Evolutionary conservation across 164 flowering plant species (phyloP).

Genomic region (Malania oleifera): DNA sequence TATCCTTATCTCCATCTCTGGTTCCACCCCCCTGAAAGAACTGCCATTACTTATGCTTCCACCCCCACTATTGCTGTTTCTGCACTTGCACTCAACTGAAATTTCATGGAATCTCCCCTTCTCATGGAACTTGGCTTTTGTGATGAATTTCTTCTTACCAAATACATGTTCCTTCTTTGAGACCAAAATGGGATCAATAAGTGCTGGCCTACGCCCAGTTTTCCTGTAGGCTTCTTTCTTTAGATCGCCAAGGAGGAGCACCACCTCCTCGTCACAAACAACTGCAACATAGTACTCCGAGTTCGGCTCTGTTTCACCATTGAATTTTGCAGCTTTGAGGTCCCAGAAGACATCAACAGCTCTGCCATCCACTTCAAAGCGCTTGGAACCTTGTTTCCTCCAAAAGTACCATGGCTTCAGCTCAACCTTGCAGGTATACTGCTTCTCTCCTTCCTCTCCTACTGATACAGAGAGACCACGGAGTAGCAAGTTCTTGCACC

Average conservation of each 20-base stretch:
- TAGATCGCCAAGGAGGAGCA: constrained; percentile 55
- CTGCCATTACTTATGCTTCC: constrained; percentile 5
- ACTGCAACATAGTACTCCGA: constrained; percentile 69
- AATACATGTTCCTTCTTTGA: constrained; percentile 57
- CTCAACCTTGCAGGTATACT: constrained; percentile 57
- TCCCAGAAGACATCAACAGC: constrained; percentile 59
- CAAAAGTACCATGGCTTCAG: constrained; percentile 72
- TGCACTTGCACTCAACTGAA: constrained; percentile 49
- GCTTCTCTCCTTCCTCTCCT: constrained; percentile 39
- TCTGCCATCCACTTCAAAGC: constrained; percentile 37
- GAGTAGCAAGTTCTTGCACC: constrained; percentile 68
- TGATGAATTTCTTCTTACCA: constrained; percentile 53
- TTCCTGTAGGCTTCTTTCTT: constrained; percentile 65
- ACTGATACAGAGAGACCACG: constrained; percentile 65
- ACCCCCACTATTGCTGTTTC: constrained; percentile 4
- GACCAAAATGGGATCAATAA: constrained; percentile 50
- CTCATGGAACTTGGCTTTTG: constrained; percentile 49
- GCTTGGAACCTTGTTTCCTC: constrained; percentile 61
- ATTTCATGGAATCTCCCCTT: constrained; percentile 54
- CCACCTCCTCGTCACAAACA: constrained; percentile 56
- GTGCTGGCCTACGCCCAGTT: constrained; percentile 53
- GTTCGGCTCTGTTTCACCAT: constrained; percentile 56
- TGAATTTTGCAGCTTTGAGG: constrained; percentile 55
- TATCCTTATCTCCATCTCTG: constrained; percentile 68
- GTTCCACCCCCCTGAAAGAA: constrained; percentile 26